Conservation (phyloP, 1,284 basidiomycete species). For the Xerocomus nothofagi region DNA sequence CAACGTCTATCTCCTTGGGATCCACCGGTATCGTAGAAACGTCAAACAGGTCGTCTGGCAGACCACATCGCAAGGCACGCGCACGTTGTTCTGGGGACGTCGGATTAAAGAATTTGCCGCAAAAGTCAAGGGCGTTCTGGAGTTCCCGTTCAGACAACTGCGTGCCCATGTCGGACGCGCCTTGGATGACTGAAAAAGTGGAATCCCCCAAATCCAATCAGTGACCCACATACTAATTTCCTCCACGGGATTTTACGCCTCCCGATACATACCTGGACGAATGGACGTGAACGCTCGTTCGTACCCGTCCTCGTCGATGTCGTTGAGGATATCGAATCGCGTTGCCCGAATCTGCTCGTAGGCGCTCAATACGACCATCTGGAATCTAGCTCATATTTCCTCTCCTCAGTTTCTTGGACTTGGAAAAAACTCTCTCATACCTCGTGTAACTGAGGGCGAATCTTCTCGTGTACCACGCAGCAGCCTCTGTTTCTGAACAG, state of each 20-base stretch:
- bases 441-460: conserved; percentile 57
- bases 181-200: conserved; percentile 69
- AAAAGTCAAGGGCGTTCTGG: conserved; percentile 62
- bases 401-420: neutral
- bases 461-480: conserved; percentile 49
- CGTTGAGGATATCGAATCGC: conserved; percentile 46
- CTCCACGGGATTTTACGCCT: too few relatives aligned
- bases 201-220: conserved; percentile 1
- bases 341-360: conserved; percentile 63
- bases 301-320: conserved; percentile 57
- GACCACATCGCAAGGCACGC: conserved; percentile 10
- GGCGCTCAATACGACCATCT: conserved; percentile 61
- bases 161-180: conserved; percentile 68
- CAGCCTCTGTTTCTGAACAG: conserved; percentile 47
- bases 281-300: conserved; percentile 58
- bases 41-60: conserved; percentile 43
- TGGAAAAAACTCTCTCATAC: conserved; percentile 26
- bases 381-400: conserved; percentile 45
- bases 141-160: conserved; percentile 69
- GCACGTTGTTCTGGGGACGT: conserved; percentile 52
- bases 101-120: conserved; percentile 57
- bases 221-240: neutral
- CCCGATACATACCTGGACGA: conserved; percentile 55
- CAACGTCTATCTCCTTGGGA: conserved; percentile 41
- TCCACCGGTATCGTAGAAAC: conserved; percentile 46